Conservation (phyloP, 768 basidiomycete species). For the Agrocybe pediades region DNA sequence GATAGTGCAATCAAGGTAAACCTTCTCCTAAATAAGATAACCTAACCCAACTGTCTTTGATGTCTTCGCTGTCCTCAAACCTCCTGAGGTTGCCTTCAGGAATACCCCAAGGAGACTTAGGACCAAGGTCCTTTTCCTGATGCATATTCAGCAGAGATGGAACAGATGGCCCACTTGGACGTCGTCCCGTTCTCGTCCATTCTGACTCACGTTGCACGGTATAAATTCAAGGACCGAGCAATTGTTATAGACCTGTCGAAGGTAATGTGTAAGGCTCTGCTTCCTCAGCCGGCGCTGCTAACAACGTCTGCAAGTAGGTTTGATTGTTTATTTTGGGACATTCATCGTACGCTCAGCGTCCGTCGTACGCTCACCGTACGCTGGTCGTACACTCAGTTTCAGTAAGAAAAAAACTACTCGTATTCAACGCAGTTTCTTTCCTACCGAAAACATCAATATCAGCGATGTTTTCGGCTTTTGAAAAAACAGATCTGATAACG, state of each 20-base stretch:
- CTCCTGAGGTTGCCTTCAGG: too few relatives aligned
- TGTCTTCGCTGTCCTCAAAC: too few relatives aligned
- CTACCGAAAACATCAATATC: background rate
- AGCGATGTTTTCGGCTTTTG: background rate
- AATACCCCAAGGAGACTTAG: too few relatives aligned
- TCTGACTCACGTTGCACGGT: slow-evolving; percentile 22
- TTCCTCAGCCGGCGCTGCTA: background rate
- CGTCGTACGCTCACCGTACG: background rate
- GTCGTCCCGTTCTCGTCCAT: slow-evolving; percentile 18
- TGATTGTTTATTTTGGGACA: background rate
- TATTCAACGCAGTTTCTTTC: background rate
- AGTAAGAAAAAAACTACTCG: background rate
- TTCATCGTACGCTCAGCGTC: background rate
- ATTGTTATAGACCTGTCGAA: slow-evolving; percentile 33
- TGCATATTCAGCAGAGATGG: slow-evolving; percentile 18
- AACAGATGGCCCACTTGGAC: slow-evolving; percentile 8
- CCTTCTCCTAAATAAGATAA: too few relatives aligned
- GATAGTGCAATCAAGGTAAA: too few relatives aligned
- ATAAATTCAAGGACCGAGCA: slow-evolving; percentile 4
- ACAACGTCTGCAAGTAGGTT: background rate
- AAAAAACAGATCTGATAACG: background rate
- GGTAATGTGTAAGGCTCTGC: background rate
- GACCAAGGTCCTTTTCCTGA: too few relatives aligned
- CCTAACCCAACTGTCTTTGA: too few relatives aligned
- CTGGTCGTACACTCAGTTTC: background rate